Conservation (phyloP, 2,329 filamentous ascomycete species). For the Nigrospora osmanthi region DNA sequence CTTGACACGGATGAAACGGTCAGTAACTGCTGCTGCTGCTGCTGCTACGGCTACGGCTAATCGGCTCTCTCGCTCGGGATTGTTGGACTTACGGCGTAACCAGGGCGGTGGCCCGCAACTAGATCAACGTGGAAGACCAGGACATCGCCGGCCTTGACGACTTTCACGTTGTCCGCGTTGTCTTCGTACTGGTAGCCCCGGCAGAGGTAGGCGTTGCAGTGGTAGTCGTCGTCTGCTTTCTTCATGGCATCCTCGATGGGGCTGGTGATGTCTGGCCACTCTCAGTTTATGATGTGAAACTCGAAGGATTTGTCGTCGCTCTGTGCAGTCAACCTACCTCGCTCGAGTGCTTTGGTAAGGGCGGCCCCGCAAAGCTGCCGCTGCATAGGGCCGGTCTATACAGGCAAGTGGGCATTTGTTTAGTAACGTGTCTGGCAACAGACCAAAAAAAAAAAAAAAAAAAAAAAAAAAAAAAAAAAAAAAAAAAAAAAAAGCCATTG, state of each 20-base stretch:
- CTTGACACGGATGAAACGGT: slow-evolving; percentile 9
- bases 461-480: too few relatives aligned
- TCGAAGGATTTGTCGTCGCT: neutral
- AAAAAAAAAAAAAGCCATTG: too few relatives aligned
- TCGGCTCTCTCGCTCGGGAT: too few relatives aligned
- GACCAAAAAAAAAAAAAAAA: too few relatives aligned
- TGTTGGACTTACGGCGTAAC: slow-evolving; percentile 14
- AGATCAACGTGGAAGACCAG: slow-evolving; percentile 29
- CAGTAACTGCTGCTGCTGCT: slow-evolving; percentile 7
- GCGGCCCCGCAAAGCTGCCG: slow-evolving; percentile 12
- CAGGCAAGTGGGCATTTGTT: neutral
- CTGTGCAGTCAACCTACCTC: slow-evolving; percentile 4
- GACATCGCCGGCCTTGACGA: slow-evolving; percentile 22
- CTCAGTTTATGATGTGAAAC: neutral
- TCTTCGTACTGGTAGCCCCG: slow-evolving; percentile 23
- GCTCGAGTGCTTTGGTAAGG: slow-evolving; percentile 11
- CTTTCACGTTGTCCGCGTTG: slow-evolving; percentile 17
- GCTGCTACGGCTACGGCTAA: too few relatives aligned
- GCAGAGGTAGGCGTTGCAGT: slow-evolving; percentile 19
- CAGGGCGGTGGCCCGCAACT: slow-evolving; percentile 26
- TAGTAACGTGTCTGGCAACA: neutral
- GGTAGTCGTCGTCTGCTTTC: slow-evolving; percentile 11
- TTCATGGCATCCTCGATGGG: slow-evolving; percentile 19
- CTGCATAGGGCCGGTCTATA: slow-evolving; percentile 14
- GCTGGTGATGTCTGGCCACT: slow-evolving; percentile 12